Evolutionary conservation across 2,329 filamentous ascomycete species (phyloP), one percentile per base, ranked within the genome.

Genomic region (Talaromyces sp.): DNA sequence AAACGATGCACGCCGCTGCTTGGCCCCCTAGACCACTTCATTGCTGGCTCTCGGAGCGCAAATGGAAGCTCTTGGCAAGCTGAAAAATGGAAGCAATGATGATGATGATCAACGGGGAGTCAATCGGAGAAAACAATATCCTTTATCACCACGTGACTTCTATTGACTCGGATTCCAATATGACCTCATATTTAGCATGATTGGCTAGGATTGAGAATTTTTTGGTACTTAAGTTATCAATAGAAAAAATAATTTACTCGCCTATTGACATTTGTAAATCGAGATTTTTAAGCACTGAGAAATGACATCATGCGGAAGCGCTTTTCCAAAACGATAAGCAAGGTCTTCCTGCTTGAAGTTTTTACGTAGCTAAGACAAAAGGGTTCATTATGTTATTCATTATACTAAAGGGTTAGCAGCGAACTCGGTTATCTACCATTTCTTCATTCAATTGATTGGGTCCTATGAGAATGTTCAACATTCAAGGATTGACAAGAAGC

Each of bases 1-100:
- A 78, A 73, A n/a, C 77, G 73, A 70, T 81, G 78, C 47, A 72
- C 70, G 50, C 74, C 72, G 60, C 53, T 59, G 9, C 51, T 62
- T 40, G 28, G 44, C 7, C 53, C 40, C n/a, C 44, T 16, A 27
- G 47, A 47, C 58, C 61, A 60, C 61, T 54, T 63, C 61, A 63
- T 63, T 27, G 16, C 27, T 28, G 16, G n/a, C 5, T 27, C 42
- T 65, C 74, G 74, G 72, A 71, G 72, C 69, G 68, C 72, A 69
- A 72, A 65, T 71, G 74, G 68, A 74, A 67, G 73, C 72, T 74
- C 68, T 72, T 72, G 64, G 4, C 18, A 23, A 33, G 51, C 36
- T 14, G 33, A 44, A 6, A 52, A 23, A n/a, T n/a, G 5, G 14
- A 7, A 40, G 16, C 1, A 9, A 52, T 47, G 14, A 31, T 52